Evolutionary conservation across 2,329 filamentous ascomycete species (phyloP).

Genomic region (Aspergillus transmontanensis): DNA sequence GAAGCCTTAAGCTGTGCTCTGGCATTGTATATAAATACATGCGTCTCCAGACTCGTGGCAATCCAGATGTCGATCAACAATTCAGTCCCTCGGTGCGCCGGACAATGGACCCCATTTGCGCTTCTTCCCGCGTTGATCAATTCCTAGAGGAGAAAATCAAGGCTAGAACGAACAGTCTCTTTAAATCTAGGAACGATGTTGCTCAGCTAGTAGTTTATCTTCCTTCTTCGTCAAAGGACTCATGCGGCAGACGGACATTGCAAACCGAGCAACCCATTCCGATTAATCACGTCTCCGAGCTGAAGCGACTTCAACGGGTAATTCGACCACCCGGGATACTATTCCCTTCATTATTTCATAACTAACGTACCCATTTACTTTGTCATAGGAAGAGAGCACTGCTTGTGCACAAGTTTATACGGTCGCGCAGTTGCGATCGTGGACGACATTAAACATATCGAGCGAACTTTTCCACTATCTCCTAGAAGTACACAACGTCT

Average conservation of each 20-base stretch:
- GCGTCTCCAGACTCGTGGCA: not conserved
- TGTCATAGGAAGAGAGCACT: not conserved
- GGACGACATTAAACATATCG: slow-evolving; percentile 18
- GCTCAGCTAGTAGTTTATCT: slow-evolving; percentile 3
- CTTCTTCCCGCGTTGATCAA: not conserved
- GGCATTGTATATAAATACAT: not conserved
- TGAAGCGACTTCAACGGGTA: not conserved
- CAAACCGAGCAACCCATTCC: not conserved
- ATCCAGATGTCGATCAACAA: not conserved
- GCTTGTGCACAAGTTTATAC: slow-evolving; percentile 13
- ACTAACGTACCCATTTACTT: not conserved
- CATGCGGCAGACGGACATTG: not conserved
- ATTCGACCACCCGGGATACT: not conserved
- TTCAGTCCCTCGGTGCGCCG: not conserved
- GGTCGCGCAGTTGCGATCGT: slow-evolving; percentile 13
- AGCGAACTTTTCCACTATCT: slow-evolving; percentile 12
- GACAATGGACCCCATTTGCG: not conserved
- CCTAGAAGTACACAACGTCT: slow-evolving; percentile 8
- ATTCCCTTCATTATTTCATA: not conserved
- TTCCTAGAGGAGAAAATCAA: slow-evolving; percentile 1
- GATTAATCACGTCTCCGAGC: slow-evolving; percentile 1
- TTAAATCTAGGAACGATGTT: slow-evolving; percentile 1
- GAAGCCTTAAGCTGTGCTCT: not conserved
- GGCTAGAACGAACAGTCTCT: slow-evolving; percentile 1
- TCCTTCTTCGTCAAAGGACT: not conserved